Conservation (phyloP, 805 yeast species). For the Priceomyces melissophilus region DNA sequence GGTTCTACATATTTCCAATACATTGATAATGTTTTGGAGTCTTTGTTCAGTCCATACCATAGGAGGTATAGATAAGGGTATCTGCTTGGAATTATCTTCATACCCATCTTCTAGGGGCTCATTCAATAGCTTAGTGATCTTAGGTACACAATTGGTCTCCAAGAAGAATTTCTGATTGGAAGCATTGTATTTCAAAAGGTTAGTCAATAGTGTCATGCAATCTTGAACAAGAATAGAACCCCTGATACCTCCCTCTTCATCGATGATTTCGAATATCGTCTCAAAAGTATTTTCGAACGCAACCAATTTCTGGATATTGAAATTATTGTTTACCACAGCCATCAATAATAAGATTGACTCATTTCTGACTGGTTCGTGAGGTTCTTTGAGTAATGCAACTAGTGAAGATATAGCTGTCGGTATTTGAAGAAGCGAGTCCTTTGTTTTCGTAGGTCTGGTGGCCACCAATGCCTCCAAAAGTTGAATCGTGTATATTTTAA, state of each 20-base stretch:
- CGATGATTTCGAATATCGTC: slow-evolving; percentile 70
- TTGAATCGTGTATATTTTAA: slow-evolving; percentile 77
- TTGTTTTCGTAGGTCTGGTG: slow-evolving; percentile 69
- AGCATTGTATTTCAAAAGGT: slow-evolving; percentile 74
- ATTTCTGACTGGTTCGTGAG: slow-evolving; percentile 80
- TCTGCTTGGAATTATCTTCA: slow-evolving; percentile 16
- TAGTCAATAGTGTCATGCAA: slow-evolving; percentile 71
- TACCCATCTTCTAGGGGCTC: slow-evolving; percentile 52
- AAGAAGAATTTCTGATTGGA: slow-evolving; percentile 86
- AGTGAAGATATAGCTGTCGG: slow-evolving; percentile 80
- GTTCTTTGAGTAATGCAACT: slow-evolving; percentile 48
- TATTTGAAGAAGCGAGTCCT: slow-evolving; percentile 65
- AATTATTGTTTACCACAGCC: slow-evolving; percentile 76
- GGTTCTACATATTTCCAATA: slow-evolving; percentile 68
- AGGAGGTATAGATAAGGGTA: slow-evolving; percentile 20
- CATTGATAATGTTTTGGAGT: slow-evolving; percentile 58
- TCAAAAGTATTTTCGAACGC: slow-evolving; percentile 95
- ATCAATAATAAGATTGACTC: slow-evolving; percentile 81
- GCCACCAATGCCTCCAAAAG: slow-evolving; percentile 78
- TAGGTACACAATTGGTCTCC: slow-evolving; percentile 76
- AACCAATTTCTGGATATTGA: slow-evolving; percentile 85
- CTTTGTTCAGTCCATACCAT: slow-evolving; percentile 79
- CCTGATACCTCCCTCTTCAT: slow-evolving; percentile 82
- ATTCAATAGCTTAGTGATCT: slow-evolving; percentile 57
- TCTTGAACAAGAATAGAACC: slow-evolving; percentile 92